These are phyloP conservation scores for Chrysopogon serrulatus DNA, from an alignment of 176 grass and related monocot genomes.

Conservation along the genomic window DNA sequence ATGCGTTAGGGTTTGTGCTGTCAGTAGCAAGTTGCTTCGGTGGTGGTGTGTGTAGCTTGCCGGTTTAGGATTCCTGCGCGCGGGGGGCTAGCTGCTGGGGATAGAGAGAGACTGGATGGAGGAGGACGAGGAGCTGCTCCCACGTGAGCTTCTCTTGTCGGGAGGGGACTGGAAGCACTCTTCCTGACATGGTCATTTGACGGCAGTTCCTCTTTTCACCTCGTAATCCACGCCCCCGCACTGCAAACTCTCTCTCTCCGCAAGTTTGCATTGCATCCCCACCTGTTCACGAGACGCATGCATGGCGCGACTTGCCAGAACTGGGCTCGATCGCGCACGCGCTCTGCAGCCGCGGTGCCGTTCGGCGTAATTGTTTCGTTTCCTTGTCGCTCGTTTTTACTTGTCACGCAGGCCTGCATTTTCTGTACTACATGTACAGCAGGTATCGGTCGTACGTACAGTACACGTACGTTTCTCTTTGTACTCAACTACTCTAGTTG, in stretches of 20 bases:
- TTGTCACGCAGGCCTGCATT: not conserved
- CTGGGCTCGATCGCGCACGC: not conserved
- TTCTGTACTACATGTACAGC: not conserved
- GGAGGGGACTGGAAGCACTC: constrained; percentile 48
- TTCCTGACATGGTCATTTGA: constrained; percentile 50
- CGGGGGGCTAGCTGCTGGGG: not conserved
- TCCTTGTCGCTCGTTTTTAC: not conserved
- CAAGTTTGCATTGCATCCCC: constrained; percentile 30
- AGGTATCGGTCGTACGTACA: not conserved
- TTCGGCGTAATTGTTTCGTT: not conserved
- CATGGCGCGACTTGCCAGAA: constrained; percentile 21
- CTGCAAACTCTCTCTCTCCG: constrained; percentile 1
- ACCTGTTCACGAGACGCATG: constrained; percentile 76
- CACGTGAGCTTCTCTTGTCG: constrained; percentile 77
- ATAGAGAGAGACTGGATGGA: not conserved
- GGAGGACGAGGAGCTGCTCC: constrained; percentile 34
- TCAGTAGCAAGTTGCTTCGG: not conserved
- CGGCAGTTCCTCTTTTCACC: constrained; percentile 34
- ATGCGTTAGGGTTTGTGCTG: constrained; percentile 46
- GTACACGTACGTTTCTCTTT: not conserved
- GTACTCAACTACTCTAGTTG: too few relatives aligned
- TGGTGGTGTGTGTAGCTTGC: constrained; percentile 10
- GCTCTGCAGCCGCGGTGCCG: not conserved
- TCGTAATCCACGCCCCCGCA: constrained; percentile 55
- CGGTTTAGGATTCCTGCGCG: constrained; percentile 23